Percentiles rank a stretch among this genome's conserved stretches.
phyloP scores from a whole-genome alignment of 306 rosid genomes.

The Acacia crassicarpa region DNA sequence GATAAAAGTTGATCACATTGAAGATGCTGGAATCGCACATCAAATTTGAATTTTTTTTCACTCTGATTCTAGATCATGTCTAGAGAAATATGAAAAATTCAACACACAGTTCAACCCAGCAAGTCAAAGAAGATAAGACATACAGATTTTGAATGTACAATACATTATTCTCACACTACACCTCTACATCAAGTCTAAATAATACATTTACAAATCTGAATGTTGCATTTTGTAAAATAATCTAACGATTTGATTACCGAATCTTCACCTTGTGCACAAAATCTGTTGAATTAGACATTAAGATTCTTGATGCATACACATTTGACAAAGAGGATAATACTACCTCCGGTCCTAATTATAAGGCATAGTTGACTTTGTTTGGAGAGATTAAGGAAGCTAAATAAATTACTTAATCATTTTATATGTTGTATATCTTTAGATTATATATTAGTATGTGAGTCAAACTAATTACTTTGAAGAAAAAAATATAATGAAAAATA shows the following conservation, averaged over 20 bases:
- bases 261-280: neutral
- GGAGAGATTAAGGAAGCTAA: too few relatives aligned
- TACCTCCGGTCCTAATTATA: too few relatives aligned
- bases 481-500: too few relatives aligned
- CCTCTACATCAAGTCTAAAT: neutral
- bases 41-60: neutral
- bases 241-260: too few relatives aligned
- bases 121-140: neutral
- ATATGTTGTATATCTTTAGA: too few relatives aligned
- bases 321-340: slow-evolving; percentile 15
- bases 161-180: neutral
- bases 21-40: neutral
- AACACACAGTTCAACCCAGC: neutral
- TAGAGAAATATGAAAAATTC: neutral
- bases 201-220: too few relatives aligned
- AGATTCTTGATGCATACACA: neutral
- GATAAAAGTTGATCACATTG: neutral
- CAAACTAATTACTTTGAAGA: too few relatives aligned
- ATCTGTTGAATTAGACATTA: too few relatives aligned
- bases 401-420: too few relatives aligned
- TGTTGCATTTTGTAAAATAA: too few relatives aligned
- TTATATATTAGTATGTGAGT: too few relatives aligned
- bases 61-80: neutral
- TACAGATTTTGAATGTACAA: neutral
- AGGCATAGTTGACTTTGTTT: too few relatives aligned